These are phyloP conservation scores for Volutella citrinella DNA, from an alignment of 2,329 filamentous ascomycete species.

Conservation along the genomic window DNA sequence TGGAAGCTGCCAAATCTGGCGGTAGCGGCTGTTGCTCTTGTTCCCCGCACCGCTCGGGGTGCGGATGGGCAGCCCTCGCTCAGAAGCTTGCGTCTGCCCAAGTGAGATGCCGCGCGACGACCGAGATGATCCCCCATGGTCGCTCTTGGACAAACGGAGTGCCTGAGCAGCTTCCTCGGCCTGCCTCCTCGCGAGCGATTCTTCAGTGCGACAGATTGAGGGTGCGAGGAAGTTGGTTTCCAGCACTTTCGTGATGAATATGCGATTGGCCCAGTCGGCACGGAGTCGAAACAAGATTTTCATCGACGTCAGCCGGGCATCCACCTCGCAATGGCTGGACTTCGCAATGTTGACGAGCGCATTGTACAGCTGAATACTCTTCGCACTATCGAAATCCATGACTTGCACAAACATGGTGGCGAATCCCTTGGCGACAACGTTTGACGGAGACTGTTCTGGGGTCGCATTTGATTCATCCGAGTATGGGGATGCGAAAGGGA, in stretches of 20 bases:
- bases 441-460: constrained; percentile 55
- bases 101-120: constrained; percentile 52
- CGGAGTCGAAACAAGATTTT: constrained; percentile 79
- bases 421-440: constrained; percentile 69
- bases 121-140: constrained; percentile 37
- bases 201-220: constrained; percentile 64
- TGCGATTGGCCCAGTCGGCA: constrained; percentile 74
- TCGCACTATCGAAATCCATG: constrained; percentile 63
- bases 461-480: constrained; percentile 17
- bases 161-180: constrained; percentile 50
- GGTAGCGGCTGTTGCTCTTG: constrained; percentile 37
- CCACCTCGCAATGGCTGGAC: constrained; percentile 57
- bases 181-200: constrained; percentile 48
- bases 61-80: constrained; percentile 40
- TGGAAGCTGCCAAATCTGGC: constrained; percentile 57
- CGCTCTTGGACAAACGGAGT: constrained; percentile 41
- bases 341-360: constrained; percentile 62
- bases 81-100: constrained; percentile 43
- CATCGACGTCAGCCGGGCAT: constrained; percentile 71
- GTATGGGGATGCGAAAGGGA: constrained; percentile 17
- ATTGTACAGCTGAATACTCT: constrained; percentile 61
- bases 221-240: constrained; percentile 73
- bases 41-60: constrained; percentile 39
- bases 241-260: constrained; percentile 67
- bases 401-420: constrained; percentile 74